Base-by-base conservation (phyloP, 2,329 filamentous ascomycete species). In the Phaeosphaeriaceae sp. region DNA sequence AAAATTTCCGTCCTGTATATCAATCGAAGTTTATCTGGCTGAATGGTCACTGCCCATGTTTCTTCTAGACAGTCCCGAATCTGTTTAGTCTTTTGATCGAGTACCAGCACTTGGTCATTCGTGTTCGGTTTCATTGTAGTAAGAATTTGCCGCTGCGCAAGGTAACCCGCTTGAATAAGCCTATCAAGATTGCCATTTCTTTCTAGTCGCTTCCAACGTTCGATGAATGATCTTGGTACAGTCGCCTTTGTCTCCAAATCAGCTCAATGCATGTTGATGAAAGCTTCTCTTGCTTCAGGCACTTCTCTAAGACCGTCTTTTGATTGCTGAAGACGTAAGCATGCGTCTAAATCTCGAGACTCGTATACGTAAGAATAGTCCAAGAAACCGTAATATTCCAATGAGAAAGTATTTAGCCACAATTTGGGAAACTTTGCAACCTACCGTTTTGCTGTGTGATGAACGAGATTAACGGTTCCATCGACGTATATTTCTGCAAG, bases 381-480 rank as follows among this genome's bases (percentile, higher is more conserved):
- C 2, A 50, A 15, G 26, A 50, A 50, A 3, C 48, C 48, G 36
- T 46, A 46, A 15, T 42, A 46, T 8, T 42, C 42, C 9, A 33
- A 50, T n/a, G 42, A 26, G 17, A 41, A 18, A 32, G 2, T 23
- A 3, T 39, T 26, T 11, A 26, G 3, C 23, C 7, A 26, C 23
- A 3, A 11, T 9, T 26, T 11, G 11, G 23, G 11, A 11, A 26
- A 26, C 7, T n/a, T n/a, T 49, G 30, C 57, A 28, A 28, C 59
- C 32, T 53, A 54, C 42, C 6, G 39, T 46, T 39, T 52, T 0
- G 72, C 74, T 1, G 76, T 72, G 26, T 63, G 50, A 38, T 79
- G 77, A 3, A 76, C 70, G 20, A 79, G 67, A 23, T 72, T 57
- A 8, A 79, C 61, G 0, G 67, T 64, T 6, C 66, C 64, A 5